Base-by-base conservation (phyloP, 1,284 basidiomycete species). In the Marasmius oreades region DNA sequence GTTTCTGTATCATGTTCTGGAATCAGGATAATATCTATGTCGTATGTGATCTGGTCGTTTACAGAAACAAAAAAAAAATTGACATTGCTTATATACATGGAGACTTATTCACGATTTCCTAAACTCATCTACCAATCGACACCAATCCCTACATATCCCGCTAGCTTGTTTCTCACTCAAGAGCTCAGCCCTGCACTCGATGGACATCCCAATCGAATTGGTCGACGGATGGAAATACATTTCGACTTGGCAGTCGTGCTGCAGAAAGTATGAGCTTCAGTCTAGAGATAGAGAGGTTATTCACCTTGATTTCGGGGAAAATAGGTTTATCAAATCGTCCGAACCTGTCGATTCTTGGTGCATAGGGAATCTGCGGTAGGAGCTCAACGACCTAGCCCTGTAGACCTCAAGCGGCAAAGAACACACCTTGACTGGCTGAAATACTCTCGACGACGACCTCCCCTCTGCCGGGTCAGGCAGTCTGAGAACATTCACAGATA, bases 401-500 rank as follows among this genome's bases (percentile, higher is more conserved):
- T 12, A 20, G 12, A n/a, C 8, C 16, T 37, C 5, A 14, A 28
- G 26, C 20, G 42, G 28, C n/a, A 5, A 42, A 42, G 14, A 18
- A 37, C 34, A 42, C 33, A 44, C 53, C 23, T 50, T 52, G 63
- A 61, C 37, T 59, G 52, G 42, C 28, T 45, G 52, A 24, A 53
- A 36, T 10, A 44, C 14, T 55, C 58, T 11, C n/a, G 5, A 60
- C 43, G 39, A 59, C 43, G 39, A 59, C 52, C 57, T 34, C 34
- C 50, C 51, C 28, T 34, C 51, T 42, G 58, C 61, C 26, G 55
- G 59, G 34, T 65, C 52, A 45, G 52, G 52, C 10, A 70, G 60
- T 64, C 72, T 74, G 55, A 79, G 66, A 34, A 81, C 68, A 57
- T 81, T 80, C 45, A 81, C 69, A 56, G 71, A 77, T 26, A 79